phyloP scores from a whole-genome alignment of 805 yeast species.

The Blastobotrys attinorum region DNA sequence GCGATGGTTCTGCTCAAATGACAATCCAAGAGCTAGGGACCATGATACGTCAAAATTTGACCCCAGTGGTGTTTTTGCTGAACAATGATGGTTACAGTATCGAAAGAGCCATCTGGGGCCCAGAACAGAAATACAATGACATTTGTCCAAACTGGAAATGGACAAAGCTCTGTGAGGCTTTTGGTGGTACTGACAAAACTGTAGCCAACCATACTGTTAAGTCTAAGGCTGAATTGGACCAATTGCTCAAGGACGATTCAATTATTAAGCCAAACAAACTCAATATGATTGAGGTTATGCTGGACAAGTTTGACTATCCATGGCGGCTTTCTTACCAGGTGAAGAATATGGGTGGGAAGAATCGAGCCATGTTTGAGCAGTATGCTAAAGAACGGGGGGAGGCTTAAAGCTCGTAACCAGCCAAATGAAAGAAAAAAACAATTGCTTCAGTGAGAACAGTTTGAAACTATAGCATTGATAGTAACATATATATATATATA shows the following conservation, averaged over 20 bases:
- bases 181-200: constrained; percentile 29
- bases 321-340: constrained; percentile 40
- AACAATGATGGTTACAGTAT: constrained; percentile 88
- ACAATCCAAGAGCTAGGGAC: constrained; percentile 78
- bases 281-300: constrained; percentile 50
- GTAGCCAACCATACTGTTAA: constrained; percentile 30
- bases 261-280: constrained; percentile 28
- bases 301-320: constrained; percentile 58
- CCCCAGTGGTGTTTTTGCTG: constrained; percentile 64
- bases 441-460: too few relatives aligned
- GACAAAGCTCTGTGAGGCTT: constrained; percentile 56
- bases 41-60: constrained; percentile 48
- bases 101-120: constrained; percentile 80
- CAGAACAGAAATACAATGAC: constrained; percentile 69
- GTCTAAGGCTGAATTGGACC: constrained; percentile 34
- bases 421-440: too few relatives aligned
- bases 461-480: not conserved
- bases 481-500: not conserved
- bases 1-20: constrained; percentile 95
- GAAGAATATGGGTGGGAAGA: constrained; percentile 20
- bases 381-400: constrained; percentile 13
- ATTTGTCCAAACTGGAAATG: constrained; percentile 77
- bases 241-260: constrained; percentile 30
- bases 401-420: too few relatives aligned
- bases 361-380: constrained; percentile 18